phyloP scores from a whole-genome alignment of 495 filamentous ascomycete species.

The Penicillium mononematosum region DNA sequence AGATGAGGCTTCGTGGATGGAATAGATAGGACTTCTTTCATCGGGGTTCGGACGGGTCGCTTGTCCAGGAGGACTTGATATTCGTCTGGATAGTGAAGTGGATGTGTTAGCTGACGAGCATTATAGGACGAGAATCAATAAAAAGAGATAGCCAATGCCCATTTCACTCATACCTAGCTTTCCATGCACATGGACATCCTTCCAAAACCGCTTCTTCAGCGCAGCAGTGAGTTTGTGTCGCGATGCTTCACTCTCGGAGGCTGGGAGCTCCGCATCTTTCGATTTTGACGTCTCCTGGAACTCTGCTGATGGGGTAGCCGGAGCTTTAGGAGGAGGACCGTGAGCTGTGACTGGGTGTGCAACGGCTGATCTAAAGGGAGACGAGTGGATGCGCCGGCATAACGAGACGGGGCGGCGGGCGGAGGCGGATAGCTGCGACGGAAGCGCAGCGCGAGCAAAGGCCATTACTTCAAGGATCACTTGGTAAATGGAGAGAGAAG shows the following conservation, averaged over 20 bases:
- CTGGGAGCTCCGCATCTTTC: constrained; percentile 54
- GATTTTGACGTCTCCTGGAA: constrained; percentile 51
- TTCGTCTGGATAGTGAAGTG: constrained; percentile 46
- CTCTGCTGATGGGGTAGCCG: constrained; percentile 54
- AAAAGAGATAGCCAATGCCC: constrained; percentile 18
- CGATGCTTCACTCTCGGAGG: constrained; percentile 45
- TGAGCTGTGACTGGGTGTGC: constrained; percentile 72
- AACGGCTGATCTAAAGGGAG: constrained; percentile 49
- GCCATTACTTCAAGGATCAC: constrained; percentile 13
- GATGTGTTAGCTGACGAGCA: constrained; percentile 2
- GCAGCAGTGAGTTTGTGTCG: constrained; percentile 40
- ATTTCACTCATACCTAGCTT: constrained; percentile 45
- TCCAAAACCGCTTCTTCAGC: constrained; percentile 78
- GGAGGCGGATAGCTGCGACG: constrained; percentile 22
- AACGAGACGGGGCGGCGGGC: constrained; percentile 20
- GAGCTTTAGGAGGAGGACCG: constrained; percentile 80
- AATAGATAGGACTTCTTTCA: constrained; percentile 67
- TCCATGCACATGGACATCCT: constrained; percentile 64
- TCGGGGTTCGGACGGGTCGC: constrained; percentile 74
- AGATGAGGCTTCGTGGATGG: constrained; percentile 76
- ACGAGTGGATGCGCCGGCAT: constrained; percentile 52
- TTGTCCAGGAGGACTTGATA: constrained; percentile 76
- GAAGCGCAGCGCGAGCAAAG: constrained; percentile 26
- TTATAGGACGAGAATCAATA: neutral
- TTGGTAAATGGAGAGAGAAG: neutral